Evolutionary conservation across 2,329 filamentous ascomycete species (phyloP).

Genomic region (Neofusicoccum kwambonambiense): DNA sequence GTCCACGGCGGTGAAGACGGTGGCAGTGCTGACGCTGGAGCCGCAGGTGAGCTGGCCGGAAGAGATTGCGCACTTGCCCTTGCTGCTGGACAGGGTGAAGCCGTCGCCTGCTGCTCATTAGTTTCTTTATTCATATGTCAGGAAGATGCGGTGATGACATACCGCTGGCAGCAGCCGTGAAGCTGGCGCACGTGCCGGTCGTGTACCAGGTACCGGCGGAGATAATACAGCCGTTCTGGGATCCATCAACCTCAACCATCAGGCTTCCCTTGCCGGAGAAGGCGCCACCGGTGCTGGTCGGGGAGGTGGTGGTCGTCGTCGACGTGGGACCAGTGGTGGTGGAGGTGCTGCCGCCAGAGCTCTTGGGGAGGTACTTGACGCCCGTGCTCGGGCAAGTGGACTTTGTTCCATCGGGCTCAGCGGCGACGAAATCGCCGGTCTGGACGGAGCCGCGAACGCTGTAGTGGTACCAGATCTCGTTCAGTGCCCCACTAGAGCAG

Average conservation of each 20-base stretch:
- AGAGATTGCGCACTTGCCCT: constrained; percentile 59
- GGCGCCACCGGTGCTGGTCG: constrained; percentile 27
- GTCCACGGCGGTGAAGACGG: constrained; percentile 41
- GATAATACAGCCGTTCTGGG: constrained; percentile 65
- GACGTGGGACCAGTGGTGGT: constrained; percentile 33
- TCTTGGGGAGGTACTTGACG: constrained; percentile 66
- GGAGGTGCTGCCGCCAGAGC: constrained; percentile 29
- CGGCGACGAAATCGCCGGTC: constrained; percentile 59
- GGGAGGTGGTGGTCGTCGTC: constrained; percentile 20
- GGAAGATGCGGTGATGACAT: not conserved
- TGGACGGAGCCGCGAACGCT: constrained; percentile 60
- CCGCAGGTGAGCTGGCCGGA: constrained; percentile 57
- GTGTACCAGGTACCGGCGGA: constrained; percentile 66
- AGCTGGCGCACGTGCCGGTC: constrained; percentile 66
- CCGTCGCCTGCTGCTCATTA: constrained; percentile 33
- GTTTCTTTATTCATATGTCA: not conserved
- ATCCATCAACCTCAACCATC: constrained; percentile 52
- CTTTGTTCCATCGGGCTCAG: constrained; percentile 56
- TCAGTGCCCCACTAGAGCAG: constrained; percentile 49
- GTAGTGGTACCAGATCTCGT: constrained; percentile 64
- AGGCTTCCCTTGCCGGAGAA: constrained; percentile 62
- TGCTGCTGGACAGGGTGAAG: constrained; percentile 59
- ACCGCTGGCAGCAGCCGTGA: constrained; percentile 49
- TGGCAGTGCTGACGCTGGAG: constrained; percentile 43
- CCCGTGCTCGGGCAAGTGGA: constrained; percentile 62